phyloP scores from a whole-genome alignment of 768 basidiomycete genomes.

The Termitomyces heimii region DNA sequence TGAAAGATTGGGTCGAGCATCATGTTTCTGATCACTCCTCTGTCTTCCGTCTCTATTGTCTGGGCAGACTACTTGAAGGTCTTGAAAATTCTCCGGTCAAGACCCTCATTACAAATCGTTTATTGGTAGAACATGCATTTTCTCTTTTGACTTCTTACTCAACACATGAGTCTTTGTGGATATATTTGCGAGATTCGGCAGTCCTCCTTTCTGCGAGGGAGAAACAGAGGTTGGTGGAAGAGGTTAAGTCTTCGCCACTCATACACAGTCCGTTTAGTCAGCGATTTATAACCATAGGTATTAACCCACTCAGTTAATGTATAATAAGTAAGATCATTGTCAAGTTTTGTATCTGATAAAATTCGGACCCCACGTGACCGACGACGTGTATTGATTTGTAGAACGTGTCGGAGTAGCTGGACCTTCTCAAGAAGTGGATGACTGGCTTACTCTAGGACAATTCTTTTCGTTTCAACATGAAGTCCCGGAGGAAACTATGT shows the following conservation, averaged over 20 bases:
- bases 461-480: slow-evolving; percentile 11
- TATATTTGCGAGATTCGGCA: slow-evolving; percentile 38
- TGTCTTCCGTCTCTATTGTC: slow-evolving; percentile 43
- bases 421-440: slow-evolving; percentile 3
- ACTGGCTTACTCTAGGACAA: slow-evolving; percentile 3
- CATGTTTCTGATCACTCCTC: slow-evolving; percentile 68
- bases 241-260: slow-evolving; percentile 1
- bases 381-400: slow-evolving; percentile 12
- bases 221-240: slow-evolving; percentile 1
- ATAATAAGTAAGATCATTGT: too few species aligned
- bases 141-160: slow-evolving; percentile 47
- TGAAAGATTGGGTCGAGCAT: slow-evolving; percentile 49
- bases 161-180: slow-evolving; percentile 58
- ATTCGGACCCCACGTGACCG: slow-evolving; percentile 12
- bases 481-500: slow-evolving; percentile 23
- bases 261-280: background rate
- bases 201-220: background rate
- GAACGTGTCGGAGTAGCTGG: background rate
- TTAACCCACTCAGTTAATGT: background rate
- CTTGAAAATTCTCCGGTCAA: slow-evolving; percentile 4
- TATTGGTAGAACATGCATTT: slow-evolving; percentile 35
- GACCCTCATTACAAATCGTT: slow-evolving; percentile 1
- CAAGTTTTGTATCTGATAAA: slow-evolving; percentile 13
- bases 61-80: slow-evolving; percentile 25
- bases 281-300: background rate